These are phyloP conservation scores for Colletotrichum sp. DNA, from an alignment of 2,329 filamentous ascomycete species.

Conservation along the genomic window DNA sequence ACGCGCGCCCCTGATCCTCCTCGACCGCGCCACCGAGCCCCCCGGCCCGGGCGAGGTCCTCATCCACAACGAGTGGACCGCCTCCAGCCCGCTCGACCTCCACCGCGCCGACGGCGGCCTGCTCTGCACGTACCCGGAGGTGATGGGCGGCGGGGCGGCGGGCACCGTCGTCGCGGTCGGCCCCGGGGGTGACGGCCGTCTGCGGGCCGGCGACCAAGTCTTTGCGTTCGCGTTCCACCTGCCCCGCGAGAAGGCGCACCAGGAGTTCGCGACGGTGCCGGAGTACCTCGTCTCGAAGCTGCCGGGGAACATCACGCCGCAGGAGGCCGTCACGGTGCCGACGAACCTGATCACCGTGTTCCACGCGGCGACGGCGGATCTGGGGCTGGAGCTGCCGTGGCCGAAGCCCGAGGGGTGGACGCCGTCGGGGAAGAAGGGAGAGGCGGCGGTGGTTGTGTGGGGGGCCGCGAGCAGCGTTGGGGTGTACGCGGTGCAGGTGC, in stretches of 20 bases:
- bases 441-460: slow-evolving; percentile 53
- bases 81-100: slow-evolving; percentile 65
- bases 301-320: slow-evolving; percentile 42
- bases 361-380: slow-evolving; percentile 54
- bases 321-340: slow-evolving; percentile 57
- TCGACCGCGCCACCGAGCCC: slow-evolving; percentile 27
- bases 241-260: slow-evolving; percentile 54
- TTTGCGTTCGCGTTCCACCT: slow-evolving; percentile 59
- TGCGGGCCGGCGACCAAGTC: slow-evolving; percentile 60
- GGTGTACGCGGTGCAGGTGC: slow-evolving; percentile 53
- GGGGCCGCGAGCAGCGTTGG: slow-evolving; percentile 59
- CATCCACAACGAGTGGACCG: slow-evolving; percentile 63
- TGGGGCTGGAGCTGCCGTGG: slow-evolving; percentile 61
- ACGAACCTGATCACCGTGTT: slow-evolving; percentile 66
- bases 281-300: slow-evolving; percentile 54
- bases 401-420: slow-evolving; percentile 50
- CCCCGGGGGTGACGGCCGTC: slow-evolving; percentile 21
- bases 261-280: slow-evolving; percentile 58
- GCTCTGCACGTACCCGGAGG: slow-evolving; percentile 52
- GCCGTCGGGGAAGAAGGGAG: slow-evolving; percentile 27
- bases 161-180: slow-evolving; percentile 60
- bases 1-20: slow-evolving; percentile 26
- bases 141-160: slow-evolving; percentile 56
- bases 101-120: slow-evolving; percentile 67
- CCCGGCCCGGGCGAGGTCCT: slow-evolving; percentile 53